Base-by-base conservation (phyloP, 2,329 filamentous ascomycete species). In the Davidsoniella australis region DNA sequence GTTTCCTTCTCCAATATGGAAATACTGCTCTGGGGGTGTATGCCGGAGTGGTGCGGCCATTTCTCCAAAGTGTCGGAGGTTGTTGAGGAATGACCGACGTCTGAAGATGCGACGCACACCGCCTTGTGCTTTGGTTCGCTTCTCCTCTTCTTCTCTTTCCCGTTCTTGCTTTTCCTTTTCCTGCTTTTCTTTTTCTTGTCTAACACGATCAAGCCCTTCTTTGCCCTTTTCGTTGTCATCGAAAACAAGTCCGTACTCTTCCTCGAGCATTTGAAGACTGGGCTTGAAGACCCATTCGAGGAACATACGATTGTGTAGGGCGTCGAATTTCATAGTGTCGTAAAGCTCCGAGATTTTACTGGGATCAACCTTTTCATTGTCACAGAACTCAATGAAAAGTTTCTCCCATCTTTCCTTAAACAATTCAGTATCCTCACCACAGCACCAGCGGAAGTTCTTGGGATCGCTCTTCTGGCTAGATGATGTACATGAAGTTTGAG, bases 321-420 rank as follows among this genome's bases (percentile, higher is more conserved):
- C 91, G 62, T 98, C 91, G 56, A 96, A 98, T 64, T 98, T 98
- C 91, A 98, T 96, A 17, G 89, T 96, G 63, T 98, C 91, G 63
- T 98, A 98, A 2, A 98, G 74, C 66, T 98, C 91, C 4, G 87
- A 95, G 54, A 98, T 89, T 68, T 98, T 98, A 70, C 88, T 94
- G 16, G 93, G 93, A 63, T 98, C 91, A 16, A 96, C 87, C 68
- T 98, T 98, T 59, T 98, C 91, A 1, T 85, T 82, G 62, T 98
- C 93, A 56, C 84, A 91, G 59, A 98, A 98, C 61, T 98, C 91
- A 44, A 81, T 78, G 65, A 98, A 98, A 2, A 98, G 74, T 67
- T 98, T 98, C 66, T 96, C 91, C 91, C 91, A 98, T 26, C 91
- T 78, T 63, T 98, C 91, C 56, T 83, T 85, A 70, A 98, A 98